Conservation (phyloP, 495 filamentous ascomycete genomes). For the Clohesyomyces aquaticus region DNA sequence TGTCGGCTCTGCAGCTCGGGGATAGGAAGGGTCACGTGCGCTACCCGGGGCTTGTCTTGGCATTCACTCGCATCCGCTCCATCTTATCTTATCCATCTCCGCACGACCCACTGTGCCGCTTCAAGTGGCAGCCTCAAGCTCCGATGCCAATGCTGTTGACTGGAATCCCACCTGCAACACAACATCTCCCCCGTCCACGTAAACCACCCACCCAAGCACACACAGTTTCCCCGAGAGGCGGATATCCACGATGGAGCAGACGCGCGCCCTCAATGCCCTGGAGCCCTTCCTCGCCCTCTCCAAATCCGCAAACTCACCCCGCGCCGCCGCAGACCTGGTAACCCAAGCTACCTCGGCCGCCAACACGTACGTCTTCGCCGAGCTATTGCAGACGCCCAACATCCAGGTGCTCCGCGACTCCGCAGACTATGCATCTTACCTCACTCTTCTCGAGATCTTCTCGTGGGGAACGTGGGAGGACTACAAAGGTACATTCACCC, state of each 20-base stretch:
- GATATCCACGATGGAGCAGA: slow-evolving; percentile 71
- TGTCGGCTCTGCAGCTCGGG: no score
- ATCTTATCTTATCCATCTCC: slow-evolving; percentile 13
- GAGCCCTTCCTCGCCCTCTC: slow-evolving; percentile 82
- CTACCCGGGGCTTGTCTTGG: not conserved
- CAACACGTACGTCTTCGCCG: slow-evolving; percentile 92
- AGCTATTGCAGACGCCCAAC: slow-evolving; percentile 81
- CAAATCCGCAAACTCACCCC: slow-evolving; percentile 80
- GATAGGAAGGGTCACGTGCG: not conserved
- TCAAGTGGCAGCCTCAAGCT: not conserved
- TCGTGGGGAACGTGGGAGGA: slow-evolving; percentile 85
- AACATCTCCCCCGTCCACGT: slow-evolving; percentile 8
- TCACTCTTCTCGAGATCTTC: slow-evolving; percentile 85
- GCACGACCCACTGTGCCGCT: not conserved
- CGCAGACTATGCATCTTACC: slow-evolving; percentile 58
- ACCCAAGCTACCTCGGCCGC: slow-evolving; percentile 83
- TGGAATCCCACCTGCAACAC: slow-evolving; percentile 11
- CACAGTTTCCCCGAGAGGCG: slow-evolving; percentile 28
- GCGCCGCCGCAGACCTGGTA: slow-evolving; percentile 83
- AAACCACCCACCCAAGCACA: slow-evolving; percentile 32
- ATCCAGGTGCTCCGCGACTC: slow-evolving; percentile 71
- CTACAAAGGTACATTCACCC: slow-evolving; percentile 61
- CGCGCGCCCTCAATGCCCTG: slow-evolving; percentile 81
- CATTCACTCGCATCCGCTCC: not conserved
- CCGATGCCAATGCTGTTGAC: slow-evolving; percentile 28